These are phyloP conservation scores for Plasmodium fragile DNA, from an alignment of 169 alveolate species.

Conservation along the genomic window DNA sequence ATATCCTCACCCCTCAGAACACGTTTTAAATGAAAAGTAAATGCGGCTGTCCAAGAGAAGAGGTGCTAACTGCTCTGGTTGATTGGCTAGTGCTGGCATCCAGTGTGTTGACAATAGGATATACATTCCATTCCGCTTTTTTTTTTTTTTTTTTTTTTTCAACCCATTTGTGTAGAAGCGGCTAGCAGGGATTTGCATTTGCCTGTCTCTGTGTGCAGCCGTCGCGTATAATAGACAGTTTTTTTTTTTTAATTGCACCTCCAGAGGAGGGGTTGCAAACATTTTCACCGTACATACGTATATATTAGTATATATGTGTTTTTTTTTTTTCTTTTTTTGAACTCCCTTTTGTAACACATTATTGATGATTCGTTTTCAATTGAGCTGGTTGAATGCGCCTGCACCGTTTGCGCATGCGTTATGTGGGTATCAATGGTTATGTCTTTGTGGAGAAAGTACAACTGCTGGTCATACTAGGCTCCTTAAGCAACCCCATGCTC, in stretches of 20 bases:
- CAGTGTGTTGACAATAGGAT: neutral
- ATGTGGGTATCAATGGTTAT: neutral
- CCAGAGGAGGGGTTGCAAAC: neutral
- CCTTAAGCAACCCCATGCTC: neutral
- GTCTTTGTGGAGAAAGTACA: neutral
- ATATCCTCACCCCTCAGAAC: neutral
- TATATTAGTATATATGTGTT: neutral
- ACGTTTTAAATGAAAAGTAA: conserved; percentile 11
- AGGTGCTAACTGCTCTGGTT: neutral
- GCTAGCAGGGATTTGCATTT: neutral
- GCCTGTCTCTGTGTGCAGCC: neutral
- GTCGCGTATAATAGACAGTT: neutral
- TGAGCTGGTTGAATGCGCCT: neutral
- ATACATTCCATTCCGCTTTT: neutral
- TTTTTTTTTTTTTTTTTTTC: neutral
- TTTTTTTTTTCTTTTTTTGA: neutral
- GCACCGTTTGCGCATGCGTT: neutral
- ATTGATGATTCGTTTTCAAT: neutral
- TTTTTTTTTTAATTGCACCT: neutral
- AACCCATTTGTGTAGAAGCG: neutral
- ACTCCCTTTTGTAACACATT: neutral
- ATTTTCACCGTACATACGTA: neutral
- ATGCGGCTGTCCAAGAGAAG: neutral
- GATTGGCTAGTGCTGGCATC: neutral
- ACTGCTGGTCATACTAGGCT: neutral